Evolutionary conservation across 805 yeast genomes (phyloP), one percentile per base, ranked within the genome.

Genomic region (Huiozyma sinensis): DNA sequence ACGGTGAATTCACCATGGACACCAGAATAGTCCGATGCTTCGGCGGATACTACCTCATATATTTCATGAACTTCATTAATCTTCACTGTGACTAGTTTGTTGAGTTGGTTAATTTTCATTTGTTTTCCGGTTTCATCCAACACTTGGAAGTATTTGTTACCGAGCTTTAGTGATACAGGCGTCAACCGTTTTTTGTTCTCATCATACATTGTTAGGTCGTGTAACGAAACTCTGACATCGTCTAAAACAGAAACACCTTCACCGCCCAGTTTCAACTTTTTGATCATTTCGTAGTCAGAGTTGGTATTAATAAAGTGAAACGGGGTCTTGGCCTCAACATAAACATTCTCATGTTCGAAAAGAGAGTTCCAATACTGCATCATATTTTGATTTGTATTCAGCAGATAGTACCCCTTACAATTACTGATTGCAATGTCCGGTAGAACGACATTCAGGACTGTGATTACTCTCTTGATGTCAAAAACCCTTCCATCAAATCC

Each of bases 151-250:
- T 69, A 81, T 51, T 76, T 77, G 45, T 82, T 73, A 6, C 95
- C 95, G 43, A 86, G 71, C 52, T 76, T 79, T 47, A 86, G 46
- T 0, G 76, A 72, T 3, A 81, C 81, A 1, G 85, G 81, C 13
- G 72, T 65, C 50, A 75, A 77, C 32, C 73, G 64, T n/a, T 72
- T 70, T 12, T 67, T 64, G 1, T 61, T 64, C 4, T 64, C 64
- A 45, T 79, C 76, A 55, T 68, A 81, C 7, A 77, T 51, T 6
- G 74, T 69, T 28, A 75, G 75, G 47, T 76, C 81, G 44, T 65
- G 68, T 48, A 76, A 65, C 6, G 72, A 64, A 7, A 76, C 79
- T 47, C 81, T 66, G 1, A 72, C 67, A 53, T 76, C 82, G 42
- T 67, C 62, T 33, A 69, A 57, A 12, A 72, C 65, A 11, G 66